Base-by-base conservation (phyloP, 2,329 filamentous ascomycete species). In the Byssoonygena ceratinophila region DNA sequence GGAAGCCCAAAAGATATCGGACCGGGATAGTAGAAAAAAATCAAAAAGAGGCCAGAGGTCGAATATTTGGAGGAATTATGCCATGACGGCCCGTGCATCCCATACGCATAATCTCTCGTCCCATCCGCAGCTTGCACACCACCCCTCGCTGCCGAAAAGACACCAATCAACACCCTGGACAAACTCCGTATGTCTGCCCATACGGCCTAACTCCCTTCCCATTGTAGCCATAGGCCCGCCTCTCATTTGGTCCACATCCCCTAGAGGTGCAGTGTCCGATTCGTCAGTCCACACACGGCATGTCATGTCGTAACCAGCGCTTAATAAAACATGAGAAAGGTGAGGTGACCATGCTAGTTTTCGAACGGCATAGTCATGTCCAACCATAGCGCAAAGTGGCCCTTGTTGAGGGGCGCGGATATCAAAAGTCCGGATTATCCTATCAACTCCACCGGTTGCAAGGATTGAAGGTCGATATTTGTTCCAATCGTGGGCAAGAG, bases 121-220 rank as follows among this genome's bases (percentile, higher is more conserved):
- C 92, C 92, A 98, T 0, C 88, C 90, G 1, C 85, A 87, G 57
- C 87, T 94, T 1, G 92, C 90, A 59, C 90, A 90, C 92, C 92
- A 98, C 4, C 92, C 92, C 58, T 94, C 90, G 22, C 82, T 85
- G 3, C 92, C 92, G 68, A 98, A 98, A 41, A 98, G 70, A 70
- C 92, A 98, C 92, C 94, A 98, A 67, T 98, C 92, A 0, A 97
- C 86, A 6, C 92, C 92, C 2, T 89, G 95, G 8, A 85, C 89
- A 63, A 98, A 98, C 71, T 98, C 92, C 0, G 91, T 96, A 68
- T 98, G 92, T 16, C 82, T 74, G 53, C 87, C 89, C 90, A 98
- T 96, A 36, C 88, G 71, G 2, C 89, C 90, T 60, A 95, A 72
- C 68, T 95, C 83, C 22, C 77, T 73, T 1, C 86, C 87, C 37